Conservation (phyloP, 2,329 filamentous ascomycete genomes). For the Fusarium nygamai region DNA sequence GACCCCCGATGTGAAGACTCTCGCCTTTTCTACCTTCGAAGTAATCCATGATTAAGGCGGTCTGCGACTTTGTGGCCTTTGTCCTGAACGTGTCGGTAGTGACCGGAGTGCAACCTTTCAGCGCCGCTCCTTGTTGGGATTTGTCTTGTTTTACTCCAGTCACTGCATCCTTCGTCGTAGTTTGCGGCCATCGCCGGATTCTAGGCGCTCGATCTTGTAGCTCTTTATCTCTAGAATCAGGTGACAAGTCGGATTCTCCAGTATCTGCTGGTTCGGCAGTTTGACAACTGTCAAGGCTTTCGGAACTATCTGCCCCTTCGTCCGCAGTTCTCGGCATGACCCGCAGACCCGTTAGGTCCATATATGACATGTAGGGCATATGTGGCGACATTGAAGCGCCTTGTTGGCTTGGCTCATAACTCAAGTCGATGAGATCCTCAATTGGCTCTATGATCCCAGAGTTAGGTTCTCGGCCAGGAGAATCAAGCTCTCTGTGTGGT, state of each 20-base stretch:
- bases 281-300: rapidly evolving
- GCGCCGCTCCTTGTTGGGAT: not conserved
- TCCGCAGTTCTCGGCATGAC: too few relatives aligned
- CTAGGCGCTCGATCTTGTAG: rapidly evolving
- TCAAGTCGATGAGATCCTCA: not conserved
- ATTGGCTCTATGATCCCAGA: rapidly evolving
- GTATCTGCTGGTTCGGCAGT: rapidly evolving
- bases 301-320: rapidly evolving
- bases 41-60: rapidly evolving
- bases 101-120: too few relatives aligned
- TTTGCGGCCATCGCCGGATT: too few relatives aligned
- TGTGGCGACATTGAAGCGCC: rapidly evolving
- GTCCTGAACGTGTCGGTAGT: not conserved
- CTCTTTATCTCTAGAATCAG: not conserved
- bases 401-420: not conserved
- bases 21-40: not conserved
- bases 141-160: not conserved
- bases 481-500: rapidly evolving
- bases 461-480: rapidly evolving
- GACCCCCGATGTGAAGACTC: rapidly evolving
- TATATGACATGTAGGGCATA: rapidly evolving
- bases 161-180: not conserved
- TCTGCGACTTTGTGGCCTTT: not conserved
- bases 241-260: rapidly evolving
- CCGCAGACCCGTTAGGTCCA: rapidly evolving